Percentiles rank a stretch among this genome's conserved stretches.
These are phyloP conservation scores for Artemisia annua DNA, from an alignment of 129 eudicot genomes.

Conservation along the genomic window DNA sequence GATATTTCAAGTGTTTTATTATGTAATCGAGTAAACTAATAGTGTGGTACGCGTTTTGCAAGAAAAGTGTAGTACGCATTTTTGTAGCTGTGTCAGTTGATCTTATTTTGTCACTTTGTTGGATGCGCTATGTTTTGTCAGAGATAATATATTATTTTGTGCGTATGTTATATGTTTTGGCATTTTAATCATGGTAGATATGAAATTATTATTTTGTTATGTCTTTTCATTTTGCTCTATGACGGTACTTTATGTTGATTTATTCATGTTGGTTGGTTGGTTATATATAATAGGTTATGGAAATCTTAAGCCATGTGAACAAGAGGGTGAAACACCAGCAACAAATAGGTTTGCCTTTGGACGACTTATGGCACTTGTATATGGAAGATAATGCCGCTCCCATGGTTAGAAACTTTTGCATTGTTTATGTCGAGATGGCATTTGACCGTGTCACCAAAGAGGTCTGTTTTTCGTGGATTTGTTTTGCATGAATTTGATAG, in stretches of 20 bases:
- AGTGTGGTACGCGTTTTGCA: too few relatives aligned
- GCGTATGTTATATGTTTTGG: too few relatives aligned
- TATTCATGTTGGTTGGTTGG: neutral
- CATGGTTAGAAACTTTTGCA: slow-evolving; percentile 89
- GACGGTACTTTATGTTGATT: neutral
- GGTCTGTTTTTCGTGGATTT: slow-evolving; percentile 42
- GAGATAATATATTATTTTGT: too few relatives aligned
- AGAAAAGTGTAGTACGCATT: too few relatives aligned
- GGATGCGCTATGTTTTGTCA: too few relatives aligned
- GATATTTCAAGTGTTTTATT: too few relatives aligned
- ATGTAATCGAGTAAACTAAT: too few relatives aligned
- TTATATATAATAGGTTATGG: slow-evolving; percentile 55
- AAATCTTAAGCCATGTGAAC: slow-evolving; percentile 90
- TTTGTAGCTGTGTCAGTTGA: too few relatives aligned
- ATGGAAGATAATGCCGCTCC: slow-evolving; percentile 63
- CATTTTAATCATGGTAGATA: too few relatives aligned
- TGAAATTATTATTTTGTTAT: too few relatives aligned
- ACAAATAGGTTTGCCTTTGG: slow-evolving; percentile 72
- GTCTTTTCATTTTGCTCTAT: too few relatives aligned
- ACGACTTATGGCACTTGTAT: slow-evolving; percentile 75
- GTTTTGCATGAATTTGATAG: neutral
- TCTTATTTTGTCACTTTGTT: too few relatives aligned
- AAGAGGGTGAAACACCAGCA: slow-evolving; percentile 90
- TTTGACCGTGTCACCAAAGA: slow-evolving; percentile 63
- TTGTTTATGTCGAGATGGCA: slow-evolving; percentile 94